Evolutionary conservation across 257 asterid genomes (phyloP).

Genomic region (Paraleonurus japonicus): DNA sequence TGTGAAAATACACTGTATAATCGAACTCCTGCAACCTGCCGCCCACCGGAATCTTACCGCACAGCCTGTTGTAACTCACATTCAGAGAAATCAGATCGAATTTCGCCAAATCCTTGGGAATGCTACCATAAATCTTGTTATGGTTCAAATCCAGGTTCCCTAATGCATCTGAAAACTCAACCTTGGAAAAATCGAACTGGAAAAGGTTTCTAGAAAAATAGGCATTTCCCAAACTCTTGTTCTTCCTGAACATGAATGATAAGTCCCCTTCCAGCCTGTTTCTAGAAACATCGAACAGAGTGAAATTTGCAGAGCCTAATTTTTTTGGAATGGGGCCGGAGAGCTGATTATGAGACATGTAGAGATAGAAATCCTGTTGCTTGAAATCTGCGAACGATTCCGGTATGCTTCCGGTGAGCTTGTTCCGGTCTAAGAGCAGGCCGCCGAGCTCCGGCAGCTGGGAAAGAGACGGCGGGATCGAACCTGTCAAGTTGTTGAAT

Average conservation of each 20-base stretch:
- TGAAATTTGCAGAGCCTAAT: conserved; percentile 29
- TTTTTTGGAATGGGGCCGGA: conserved; percentile 34
- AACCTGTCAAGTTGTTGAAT: conserved; percentile 23
- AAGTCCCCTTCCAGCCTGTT: conserved; percentile 46
- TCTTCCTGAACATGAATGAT: conserved; percentile 44
- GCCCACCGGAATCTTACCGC: background rate
- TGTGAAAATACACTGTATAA: background rate
- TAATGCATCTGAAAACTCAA: background rate
- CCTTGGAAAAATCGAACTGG: conserved; percentile 40
- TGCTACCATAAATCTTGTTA: background rate
- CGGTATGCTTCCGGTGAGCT: conserved; percentile 45
- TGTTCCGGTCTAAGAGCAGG: conserved; percentile 36
- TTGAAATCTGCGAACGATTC: conserved; percentile 36
- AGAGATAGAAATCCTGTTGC: conserved; percentile 22
- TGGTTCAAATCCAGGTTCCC: background rate
- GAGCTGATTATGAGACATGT: conserved; percentile 39
- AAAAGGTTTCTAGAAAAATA: conserved; percentile 43
- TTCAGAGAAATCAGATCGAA: background rate
- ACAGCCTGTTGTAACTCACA: conserved; percentile 2
- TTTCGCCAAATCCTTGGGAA: background rate
- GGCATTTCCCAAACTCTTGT: background rate
- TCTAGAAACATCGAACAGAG: conserved; percentile 27
- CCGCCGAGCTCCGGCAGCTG: conserved; percentile 27
- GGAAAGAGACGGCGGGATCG: conserved; percentile 46
- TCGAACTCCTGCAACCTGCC: background rate